Evolutionary conservation across 1,284 basidiomycete species (phyloP), one percentile per base, ranked within the genome.

Genomic region (Exobasidium cylindrosporum): DNA sequence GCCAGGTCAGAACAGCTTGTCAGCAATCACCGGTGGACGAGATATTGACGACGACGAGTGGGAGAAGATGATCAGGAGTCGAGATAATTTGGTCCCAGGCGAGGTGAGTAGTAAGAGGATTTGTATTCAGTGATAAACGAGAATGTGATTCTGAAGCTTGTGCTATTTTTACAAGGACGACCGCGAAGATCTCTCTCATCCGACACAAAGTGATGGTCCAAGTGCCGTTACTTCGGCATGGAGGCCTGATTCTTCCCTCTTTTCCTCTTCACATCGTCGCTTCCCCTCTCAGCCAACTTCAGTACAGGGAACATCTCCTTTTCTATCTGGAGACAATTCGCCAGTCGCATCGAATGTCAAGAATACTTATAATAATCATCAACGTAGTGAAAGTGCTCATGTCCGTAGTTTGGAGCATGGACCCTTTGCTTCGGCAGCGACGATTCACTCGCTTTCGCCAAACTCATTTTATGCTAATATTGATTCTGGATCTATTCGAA

Each of bases 31-130:
- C 2, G 72, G 70, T 26, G 66, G 69, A 1, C 59, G 63, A 6
- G 70, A 73, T 31, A 21, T 67, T 7, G 72, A 71, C 58, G 72
- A 74, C 5, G 66, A 74, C 52, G 72, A 74, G 14, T 74, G 72
- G 72, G 72, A 74, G 45, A 68, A 64, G 59, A 66, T 71, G 57
- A 73, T 74, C 43, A 64, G 63, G 21, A 65, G 67, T 10, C 62
- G 14, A 23, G 55, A 63, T 21, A 61, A 62, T 44, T 58, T 64
- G 26, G 67, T 66, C 11, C 57, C 71, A 1, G 67, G 61, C 26
- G 47, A 24, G 26, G 47, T 40, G 17, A 40, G 35, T 40, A 40
- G 10, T 40, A n/a, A n/a, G n/a, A n/a, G n/a, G n/a, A n/a, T n/a
- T n/a, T n/a, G n/a, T n/a, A n/a, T n/a, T n/a, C n/a, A n/a, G n/a